These are phyloP conservation scores for Fraxinus excelsior DNA, from an alignment of 257 asterid species.

Conservation along the genomic window DNA sequence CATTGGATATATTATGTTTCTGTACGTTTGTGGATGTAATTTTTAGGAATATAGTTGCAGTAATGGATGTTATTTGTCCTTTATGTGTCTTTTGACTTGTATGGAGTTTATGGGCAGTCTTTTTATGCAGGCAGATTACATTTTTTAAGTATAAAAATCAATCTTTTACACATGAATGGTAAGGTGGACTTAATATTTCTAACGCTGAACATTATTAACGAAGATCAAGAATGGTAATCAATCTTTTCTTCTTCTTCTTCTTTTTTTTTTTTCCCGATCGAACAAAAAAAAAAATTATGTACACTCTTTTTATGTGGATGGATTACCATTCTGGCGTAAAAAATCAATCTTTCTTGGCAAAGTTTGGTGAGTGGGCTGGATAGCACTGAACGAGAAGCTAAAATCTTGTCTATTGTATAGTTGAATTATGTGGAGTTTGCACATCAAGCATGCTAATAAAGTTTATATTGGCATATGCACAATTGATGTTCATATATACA, in stretches of 20 bases:
- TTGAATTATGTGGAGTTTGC: background rate
- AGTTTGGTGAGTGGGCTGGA: background rate
- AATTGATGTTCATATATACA: constrained; percentile 1
- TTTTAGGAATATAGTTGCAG: background rate
- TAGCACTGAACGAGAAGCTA: background rate
- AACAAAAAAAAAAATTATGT: too few species aligned
- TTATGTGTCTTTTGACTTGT: constrained; percentile 21
- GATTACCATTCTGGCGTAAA: too few species aligned
- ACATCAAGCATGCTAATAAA: background rate
- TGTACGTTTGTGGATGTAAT: background rate
- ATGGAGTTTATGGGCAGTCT: constrained; percentile 18
- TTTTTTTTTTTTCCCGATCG: too few species aligned
- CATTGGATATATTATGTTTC: background rate
- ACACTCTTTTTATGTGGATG: too few species aligned
- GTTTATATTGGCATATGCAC: too few species aligned
- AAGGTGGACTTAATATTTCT: background rate
- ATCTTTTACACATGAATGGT: background rate
- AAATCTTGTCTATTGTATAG: background rate
- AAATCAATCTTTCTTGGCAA: too few species aligned
- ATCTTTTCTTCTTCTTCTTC: too few species aligned
- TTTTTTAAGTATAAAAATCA: constrained; percentile 19
- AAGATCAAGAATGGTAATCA: too few species aligned
- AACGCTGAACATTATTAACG: too few species aligned
- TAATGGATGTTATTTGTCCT: background rate
- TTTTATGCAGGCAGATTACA: constrained; percentile 5